Evolutionary conservation across 805 yeast genomes (phyloP).

Genomic region (Candida adriatica): DNA sequence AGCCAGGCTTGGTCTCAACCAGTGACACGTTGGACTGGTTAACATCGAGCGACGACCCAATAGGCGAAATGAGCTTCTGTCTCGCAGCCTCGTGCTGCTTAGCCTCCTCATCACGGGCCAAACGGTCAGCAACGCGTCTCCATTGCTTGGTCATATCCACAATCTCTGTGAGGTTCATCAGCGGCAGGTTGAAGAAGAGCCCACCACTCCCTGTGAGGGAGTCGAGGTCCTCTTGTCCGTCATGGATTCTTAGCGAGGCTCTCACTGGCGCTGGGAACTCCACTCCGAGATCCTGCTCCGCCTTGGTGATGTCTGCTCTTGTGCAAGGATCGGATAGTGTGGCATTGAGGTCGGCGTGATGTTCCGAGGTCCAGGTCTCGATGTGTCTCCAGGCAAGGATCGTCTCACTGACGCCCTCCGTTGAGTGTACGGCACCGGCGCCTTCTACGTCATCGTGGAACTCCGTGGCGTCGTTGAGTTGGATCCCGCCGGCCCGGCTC

Average conservation of each 20-base stretch:
- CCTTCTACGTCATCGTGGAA: slow-evolving; percentile 30
- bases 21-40: slow-evolving; percentile 15
- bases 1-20: slow-evolving; percentile 25
- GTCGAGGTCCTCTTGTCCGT: slow-evolving; percentile 83
- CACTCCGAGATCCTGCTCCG: slow-evolving; percentile 75
- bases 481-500: slow-evolving; percentile 10
- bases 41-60: slow-evolving; percentile 20
- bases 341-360: slow-evolving; percentile 76
- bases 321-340: slow-evolving; percentile 78
- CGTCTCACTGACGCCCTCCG: slow-evolving; percentile 68
- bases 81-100: slow-evolving; percentile 14
- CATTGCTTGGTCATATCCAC: slow-evolving; percentile 78
- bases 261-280: slow-evolving; percentile 74
- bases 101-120: slow-evolving; percentile 24
- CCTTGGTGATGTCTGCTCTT: slow-evolving; percentile 66
- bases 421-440: slow-evolving; percentile 25
- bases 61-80: slow-evolving; percentile 20
- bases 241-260: slow-evolving; percentile 75
- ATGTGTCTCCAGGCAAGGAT: slow-evolving; percentile 85
- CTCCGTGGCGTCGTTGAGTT: slow-evolving; percentile 24
- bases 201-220: slow-evolving; percentile 65
- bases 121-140: slow-evolving; percentile 60
- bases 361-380: slow-evolving; percentile 71
- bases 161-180: slow-evolving; percentile 76
- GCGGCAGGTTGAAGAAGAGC: slow-evolving; percentile 68